Evolutionary conservation across 2,329 filamentous ascomycete genomes (phyloP), one percentile per base, ranked within the genome.

Genomic region (Fusarium sp.): DNA sequence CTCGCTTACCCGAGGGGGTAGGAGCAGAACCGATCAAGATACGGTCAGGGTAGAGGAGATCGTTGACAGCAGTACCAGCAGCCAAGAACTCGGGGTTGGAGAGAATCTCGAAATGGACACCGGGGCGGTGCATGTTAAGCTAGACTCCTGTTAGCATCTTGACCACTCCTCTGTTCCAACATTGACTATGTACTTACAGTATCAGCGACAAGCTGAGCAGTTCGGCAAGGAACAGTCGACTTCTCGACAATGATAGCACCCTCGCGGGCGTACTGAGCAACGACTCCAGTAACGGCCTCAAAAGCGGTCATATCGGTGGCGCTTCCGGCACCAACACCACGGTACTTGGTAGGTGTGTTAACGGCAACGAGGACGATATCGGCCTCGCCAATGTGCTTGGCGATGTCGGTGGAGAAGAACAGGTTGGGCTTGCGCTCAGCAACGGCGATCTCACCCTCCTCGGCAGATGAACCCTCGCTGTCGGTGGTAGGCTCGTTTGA

Each of bases 41-140:
- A 30, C 93, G 88, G 76, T 93, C 91, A 11, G 93, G 92, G 66
- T 86, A 81, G 53, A 93, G 85, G 12, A 95, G 85, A 77, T 95
- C 90, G 48, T 87, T 84, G 68, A 95, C 87, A 7, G 93, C 92
- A 7, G 91, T 93, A 56, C 93, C 93, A 71, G 93, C 92, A 30
- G 93, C 91, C 45, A 95, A 83, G 78, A 95, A 95, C 79, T 95
- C 93, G 9, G 93, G 93, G 80, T 95, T 95, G 48, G 92, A 94
- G 30, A 95, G 86, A 60, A 95, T 89, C 77, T 94, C 91, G 77
- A 94, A 94, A 67, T 87, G 85, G 15, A 90, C 85, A 20, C 86
- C 87, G 2, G 91, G 90, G 15, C 88, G 88, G 74, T 89, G 87
- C 71, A 86, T 84, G 54, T 85, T 82, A 72, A 90, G 83, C 87